Conservation (phyloP, 2,329 filamentous ascomycete species). For the Aspergillus persii region DNA sequence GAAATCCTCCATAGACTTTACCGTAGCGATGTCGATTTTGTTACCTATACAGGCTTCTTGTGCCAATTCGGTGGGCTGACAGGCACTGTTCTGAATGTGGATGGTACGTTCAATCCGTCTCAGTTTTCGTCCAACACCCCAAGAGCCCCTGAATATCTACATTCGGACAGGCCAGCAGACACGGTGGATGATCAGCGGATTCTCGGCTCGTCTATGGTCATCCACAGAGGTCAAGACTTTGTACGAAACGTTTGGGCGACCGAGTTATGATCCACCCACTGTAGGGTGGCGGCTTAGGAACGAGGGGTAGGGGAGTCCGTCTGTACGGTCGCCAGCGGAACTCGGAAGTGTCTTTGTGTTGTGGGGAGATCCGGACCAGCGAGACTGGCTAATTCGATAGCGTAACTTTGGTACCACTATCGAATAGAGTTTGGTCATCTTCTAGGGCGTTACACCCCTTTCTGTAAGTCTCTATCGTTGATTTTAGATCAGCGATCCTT, state of each 20-base stretch:
- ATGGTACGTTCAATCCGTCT: slow-evolving; percentile 15
- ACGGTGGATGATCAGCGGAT: slow-evolving; percentile 19
- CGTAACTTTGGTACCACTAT: background rate
- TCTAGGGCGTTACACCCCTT: background rate
- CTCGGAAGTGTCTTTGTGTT: slow-evolving; percentile 3
- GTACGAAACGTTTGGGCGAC: slow-evolving; percentile 11
- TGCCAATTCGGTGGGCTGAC: slow-evolving; percentile 8
- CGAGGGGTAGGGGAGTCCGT: background rate
- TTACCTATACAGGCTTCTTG: slow-evolving; percentile 6
- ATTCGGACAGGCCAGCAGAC: slow-evolving; percentile 11
- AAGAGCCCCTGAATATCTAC: slow-evolving; percentile 17
- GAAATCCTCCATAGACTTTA: background rate
- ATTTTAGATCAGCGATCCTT: background rate
- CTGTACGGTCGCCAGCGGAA: background rate
- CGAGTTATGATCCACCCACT: slow-evolving; percentile 12
- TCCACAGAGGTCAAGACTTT: slow-evolving; percentile 11
- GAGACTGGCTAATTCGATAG: background rate
- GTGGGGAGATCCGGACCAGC: background rate
- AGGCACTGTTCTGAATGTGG: slow-evolving; percentile 15
- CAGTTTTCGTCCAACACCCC: slow-evolving; percentile 10
- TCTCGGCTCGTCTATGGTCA: slow-evolving; percentile 12
- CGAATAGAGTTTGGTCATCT: background rate
- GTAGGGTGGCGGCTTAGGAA: background rate
- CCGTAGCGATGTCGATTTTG: slow-evolving; percentile 4
- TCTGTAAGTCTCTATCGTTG: too few relatives aligned